phyloP scores from a whole-genome alignment of 2,329 filamentous ascomycete genomes.

The Gnomoniopsis sp. region DNA sequence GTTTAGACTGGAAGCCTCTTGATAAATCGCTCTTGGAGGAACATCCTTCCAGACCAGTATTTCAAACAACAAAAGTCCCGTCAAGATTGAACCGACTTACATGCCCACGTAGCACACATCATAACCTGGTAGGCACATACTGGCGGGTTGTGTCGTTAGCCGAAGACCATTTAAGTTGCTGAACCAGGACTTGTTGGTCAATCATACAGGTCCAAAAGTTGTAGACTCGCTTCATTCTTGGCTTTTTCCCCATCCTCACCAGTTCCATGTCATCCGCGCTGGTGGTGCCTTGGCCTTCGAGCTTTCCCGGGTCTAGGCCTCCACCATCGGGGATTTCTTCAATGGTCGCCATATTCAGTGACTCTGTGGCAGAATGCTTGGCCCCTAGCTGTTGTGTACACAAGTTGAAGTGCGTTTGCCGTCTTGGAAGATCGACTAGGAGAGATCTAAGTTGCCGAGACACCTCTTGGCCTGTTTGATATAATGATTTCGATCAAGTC shows the following conservation, averaged over 20 bases:
- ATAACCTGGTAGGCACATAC: constrained; percentile 2
- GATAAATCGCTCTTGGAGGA: not conserved
- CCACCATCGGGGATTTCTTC: not conserved
- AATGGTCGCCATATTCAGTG: not conserved
- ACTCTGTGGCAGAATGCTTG: not conserved
- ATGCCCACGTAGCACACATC: constrained; percentile 1
- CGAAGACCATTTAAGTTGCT: not conserved
- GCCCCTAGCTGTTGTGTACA: too few species aligned
- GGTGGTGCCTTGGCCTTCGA: not conserved
- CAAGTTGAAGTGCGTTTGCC: too few species aligned
- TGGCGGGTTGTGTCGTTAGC: not conserved
- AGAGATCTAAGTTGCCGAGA: not conserved
- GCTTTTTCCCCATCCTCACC: not conserved
- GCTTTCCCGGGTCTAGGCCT: not conserved
- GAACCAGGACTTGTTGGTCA: not conserved
- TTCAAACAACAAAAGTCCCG: too few species aligned
- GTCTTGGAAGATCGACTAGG: too few species aligned
- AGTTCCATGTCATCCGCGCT: not conserved
- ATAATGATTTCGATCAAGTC: too few species aligned
- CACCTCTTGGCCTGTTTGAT: too few species aligned
- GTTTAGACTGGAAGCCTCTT: not conserved
- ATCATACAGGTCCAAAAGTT: not conserved
- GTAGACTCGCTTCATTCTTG: constrained; percentile 1
- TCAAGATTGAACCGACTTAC: not conserved
- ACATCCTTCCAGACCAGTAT: not conserved